These are phyloP conservation scores for Chlorella sp. DNA, from an alignment of 139 green algal species.

Conservation along the genomic window DNA sequence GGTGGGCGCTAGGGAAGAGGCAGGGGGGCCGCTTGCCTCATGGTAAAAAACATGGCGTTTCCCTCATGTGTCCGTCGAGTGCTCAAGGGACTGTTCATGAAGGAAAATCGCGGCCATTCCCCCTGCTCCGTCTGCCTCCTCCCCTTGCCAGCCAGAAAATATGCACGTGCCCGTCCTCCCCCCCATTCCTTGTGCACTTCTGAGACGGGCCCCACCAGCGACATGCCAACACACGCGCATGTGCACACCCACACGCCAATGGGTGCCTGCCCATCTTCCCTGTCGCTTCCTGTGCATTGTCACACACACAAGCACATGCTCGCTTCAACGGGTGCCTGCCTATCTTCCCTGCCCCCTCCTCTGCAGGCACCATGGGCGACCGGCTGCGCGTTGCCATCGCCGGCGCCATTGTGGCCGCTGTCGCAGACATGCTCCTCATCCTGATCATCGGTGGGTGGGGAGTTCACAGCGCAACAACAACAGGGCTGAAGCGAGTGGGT, in stretches of 20 bases:
- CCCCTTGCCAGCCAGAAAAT: no score
- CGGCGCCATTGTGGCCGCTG: slow-evolving; percentile 20
- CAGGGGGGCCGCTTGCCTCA: neutral
- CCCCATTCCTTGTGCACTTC: no score
- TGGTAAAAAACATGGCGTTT: neutral
- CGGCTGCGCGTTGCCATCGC: neutral
- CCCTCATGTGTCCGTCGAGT: neutral
- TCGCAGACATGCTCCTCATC: slow-evolving; percentile 35
- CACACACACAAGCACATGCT: neutral
- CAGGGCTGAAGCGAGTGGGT: no score
- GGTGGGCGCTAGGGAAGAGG: neutral
- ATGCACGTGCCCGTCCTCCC: no score
- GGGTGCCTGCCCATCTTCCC: no score
- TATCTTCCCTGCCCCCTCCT: neutral
- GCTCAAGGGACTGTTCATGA: no score
- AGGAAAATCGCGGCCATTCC: no score
- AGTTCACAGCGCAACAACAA: no score
- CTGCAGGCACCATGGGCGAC: neutral
- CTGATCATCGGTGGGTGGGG: slow-evolving; percentile 11
- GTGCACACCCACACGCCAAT: no score
- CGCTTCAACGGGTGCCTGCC: neutral
- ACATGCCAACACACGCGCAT: no score
- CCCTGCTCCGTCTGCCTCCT: no score
- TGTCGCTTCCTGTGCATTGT: neutral
- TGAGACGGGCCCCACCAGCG: no score